Evolutionary conservation across 106 monocot species (phyloP).

Genomic region (Hemerocallis citrina): DNA sequence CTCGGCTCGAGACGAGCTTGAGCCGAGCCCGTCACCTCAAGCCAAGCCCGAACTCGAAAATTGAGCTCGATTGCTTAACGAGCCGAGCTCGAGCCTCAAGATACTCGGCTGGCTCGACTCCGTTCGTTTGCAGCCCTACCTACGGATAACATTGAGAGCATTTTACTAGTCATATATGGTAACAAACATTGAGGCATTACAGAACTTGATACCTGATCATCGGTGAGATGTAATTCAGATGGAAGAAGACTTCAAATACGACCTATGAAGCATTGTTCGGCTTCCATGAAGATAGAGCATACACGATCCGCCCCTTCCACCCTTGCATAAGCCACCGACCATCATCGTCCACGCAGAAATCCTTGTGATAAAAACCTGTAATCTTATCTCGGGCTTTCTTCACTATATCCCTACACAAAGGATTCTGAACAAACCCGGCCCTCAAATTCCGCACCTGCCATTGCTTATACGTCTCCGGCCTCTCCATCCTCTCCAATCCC

Average conservation of each 20-base stretch:
- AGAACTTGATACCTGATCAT: too few species aligned
- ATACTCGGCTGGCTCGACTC: too few species aligned
- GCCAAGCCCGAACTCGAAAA: too few species aligned
- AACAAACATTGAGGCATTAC: background rate
- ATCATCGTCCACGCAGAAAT: constrained; percentile 26
- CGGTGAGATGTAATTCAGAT: too few species aligned
- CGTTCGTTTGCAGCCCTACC: too few species aligned
- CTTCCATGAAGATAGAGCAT: constrained; percentile 28
- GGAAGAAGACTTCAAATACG: too few species aligned
- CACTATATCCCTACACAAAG: constrained; percentile 9
- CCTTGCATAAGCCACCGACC: constrained; percentile 29
- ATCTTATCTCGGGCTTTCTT: constrained; percentile 17
- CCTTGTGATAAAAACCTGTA: constrained; percentile 17
- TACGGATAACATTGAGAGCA: too few species aligned
- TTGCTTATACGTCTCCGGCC: constrained; percentile 37
- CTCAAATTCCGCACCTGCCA: constrained; percentile 22
- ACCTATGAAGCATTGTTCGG: background rate
- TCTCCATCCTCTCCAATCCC: constrained; percentile 23
- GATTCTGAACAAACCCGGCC: constrained; percentile 28
- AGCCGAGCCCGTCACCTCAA: too few species aligned
- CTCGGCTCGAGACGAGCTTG: too few species aligned
- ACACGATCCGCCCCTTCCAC: constrained; percentile 32
- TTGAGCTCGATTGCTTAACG: too few species aligned
- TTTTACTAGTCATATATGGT: background rate
- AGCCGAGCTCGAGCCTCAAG: too few species aligned